Base-by-base conservation (phyloP, 148 eudicot genomes). In the Agrostemma githago region DNA sequence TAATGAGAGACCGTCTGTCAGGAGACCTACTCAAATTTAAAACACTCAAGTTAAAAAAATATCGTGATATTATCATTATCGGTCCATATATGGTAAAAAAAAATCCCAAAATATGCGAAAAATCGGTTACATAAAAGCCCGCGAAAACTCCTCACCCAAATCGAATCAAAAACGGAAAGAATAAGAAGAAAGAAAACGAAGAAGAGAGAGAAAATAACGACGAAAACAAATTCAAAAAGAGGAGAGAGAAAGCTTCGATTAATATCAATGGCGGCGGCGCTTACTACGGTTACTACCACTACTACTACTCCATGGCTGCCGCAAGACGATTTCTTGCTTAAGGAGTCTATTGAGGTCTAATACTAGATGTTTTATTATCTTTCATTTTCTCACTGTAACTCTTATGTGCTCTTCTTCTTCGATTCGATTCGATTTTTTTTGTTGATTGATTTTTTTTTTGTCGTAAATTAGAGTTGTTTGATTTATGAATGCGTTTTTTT, bases 321-420 rank as follows among this genome's bases (percentile, higher is more conserved):
- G 2, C 84, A 88, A 82, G 97, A 91, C 60, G 93, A 91, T 77
- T 82, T 89, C 62, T 66, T 85, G 80, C 84, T 91, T 65, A 86
- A 85, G 70, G 82, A 89, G 57, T 81, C 97, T 5, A 79, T 91
- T 5, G 93, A 89, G 97, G 97, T 91, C 6, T 37, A 59, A 26
- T 19, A n/a, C n/a, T n/a, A n/a, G n/a, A n/a, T 58, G 63, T 48
- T 42, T 72, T 43, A 41, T 44, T 70, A n/a, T 51, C 15, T 8
- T 26, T 77, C 17, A 2, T 1, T 10, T 8, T 2, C 20, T 59
- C 40, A n/a, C n/a, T n/a, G n/a, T 21, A 46, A 46, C 44, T n/a
- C n/a, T 61, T n/a, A n/a, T 15, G 4, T 71, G 54, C 37, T 3
- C 11, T 3, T 11, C 3, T 4, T 56, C 7, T 39, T 20, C 6